Evolutionary conservation across 257 asterid species (phyloP), one percentile per base, ranked within the genome.

Genomic region (Lycium barbarum): DNA sequence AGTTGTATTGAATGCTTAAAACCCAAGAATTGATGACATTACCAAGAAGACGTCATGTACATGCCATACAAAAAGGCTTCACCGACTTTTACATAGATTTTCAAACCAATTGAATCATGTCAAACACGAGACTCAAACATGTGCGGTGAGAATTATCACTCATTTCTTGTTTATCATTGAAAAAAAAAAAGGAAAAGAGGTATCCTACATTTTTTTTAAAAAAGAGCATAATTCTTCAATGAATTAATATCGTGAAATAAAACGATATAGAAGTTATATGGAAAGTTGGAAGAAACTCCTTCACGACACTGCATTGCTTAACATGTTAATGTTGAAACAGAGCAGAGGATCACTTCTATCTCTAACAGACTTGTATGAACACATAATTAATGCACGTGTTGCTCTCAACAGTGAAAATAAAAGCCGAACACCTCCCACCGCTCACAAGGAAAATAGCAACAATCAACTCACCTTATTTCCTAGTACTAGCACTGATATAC

Each of bases 401-500:
- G 54, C 35, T 43, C 55, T 43, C 79, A 43, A 40, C 18, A 8
- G 36, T 18, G 79, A 71, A 71, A 38, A 43, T 40, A 18, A 43
- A 71, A 18, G 7, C 13, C 78, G 35, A 71, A 43, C 79, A 71
- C 4, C 14, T 17, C 33, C 57, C 35, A 9, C 79, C 2, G 9
- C 57, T 71, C 36, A 43, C 10, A 71, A 71, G 76, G 79, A 45
- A 71, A 71, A 71, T 10, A 71, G 57, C 79, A 71, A 71, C 79
- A 71, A 71, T 35, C 55, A 43, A 71, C 79, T 43, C 5, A 3
- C 36, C 79, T 18, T 71, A 71, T 43, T 18, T 10, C 14, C 55
- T 40, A 43, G 79, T 43, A 71, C 79, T 7, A 20, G 55, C 57
- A 40, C 55, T 43, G 35, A 43, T 71, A 33, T n/a, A 43, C 5